These are phyloP conservation scores for Sclerotinia trifoliorum DNA, from an alignment of 2,329 filamentous ascomycete species.

Conservation along the genomic window DNA sequence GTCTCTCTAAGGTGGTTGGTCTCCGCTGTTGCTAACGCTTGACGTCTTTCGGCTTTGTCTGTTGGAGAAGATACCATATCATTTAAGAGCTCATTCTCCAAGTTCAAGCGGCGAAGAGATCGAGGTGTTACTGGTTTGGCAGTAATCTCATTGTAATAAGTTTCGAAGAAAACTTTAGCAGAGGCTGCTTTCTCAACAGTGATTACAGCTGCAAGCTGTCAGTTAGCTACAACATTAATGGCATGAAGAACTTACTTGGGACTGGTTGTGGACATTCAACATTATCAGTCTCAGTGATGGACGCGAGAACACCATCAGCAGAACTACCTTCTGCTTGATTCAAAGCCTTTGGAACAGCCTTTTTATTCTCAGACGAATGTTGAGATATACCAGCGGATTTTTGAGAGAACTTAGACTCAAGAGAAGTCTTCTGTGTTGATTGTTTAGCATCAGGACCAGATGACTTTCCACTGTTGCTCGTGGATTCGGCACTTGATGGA, in stretches of 20 bases:
- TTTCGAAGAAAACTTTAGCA: constrained; percentile 84
- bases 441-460: constrained; percentile 34
- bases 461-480: constrained; percentile 36
- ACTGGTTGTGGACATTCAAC: constrained; percentile 31
- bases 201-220: constrained; percentile 32
- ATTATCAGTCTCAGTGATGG: constrained; percentile 34
- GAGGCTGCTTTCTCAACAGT: constrained; percentile 79
- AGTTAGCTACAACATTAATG: background rate
- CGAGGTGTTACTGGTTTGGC: constrained; percentile 55
- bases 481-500: constrained; percentile 34
- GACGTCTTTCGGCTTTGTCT: constrained; percentile 54
- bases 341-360: constrained; percentile 25
- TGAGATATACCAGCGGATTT: constrained; percentile 35
- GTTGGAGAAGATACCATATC: constrained; percentile 41
- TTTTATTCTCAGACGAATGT: constrained; percentile 38
- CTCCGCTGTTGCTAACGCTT: constrained; percentile 65
- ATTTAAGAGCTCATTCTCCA: constrained; percentile 63
- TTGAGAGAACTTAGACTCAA: constrained; percentile 45
- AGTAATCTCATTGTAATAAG: constrained; percentile 72
- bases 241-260: constrained; percentile 32
- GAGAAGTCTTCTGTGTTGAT: constrained; percentile 40
- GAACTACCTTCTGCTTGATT: constrained; percentile 28
- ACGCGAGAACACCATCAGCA: constrained; percentile 32
- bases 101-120: constrained; percentile 56
- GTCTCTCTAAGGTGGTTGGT: constrained; percentile 71